Evolutionary conservation across 495 filamentous ascomycete genomes (phyloP).

Genomic region (Aspergillus affinis): DNA sequence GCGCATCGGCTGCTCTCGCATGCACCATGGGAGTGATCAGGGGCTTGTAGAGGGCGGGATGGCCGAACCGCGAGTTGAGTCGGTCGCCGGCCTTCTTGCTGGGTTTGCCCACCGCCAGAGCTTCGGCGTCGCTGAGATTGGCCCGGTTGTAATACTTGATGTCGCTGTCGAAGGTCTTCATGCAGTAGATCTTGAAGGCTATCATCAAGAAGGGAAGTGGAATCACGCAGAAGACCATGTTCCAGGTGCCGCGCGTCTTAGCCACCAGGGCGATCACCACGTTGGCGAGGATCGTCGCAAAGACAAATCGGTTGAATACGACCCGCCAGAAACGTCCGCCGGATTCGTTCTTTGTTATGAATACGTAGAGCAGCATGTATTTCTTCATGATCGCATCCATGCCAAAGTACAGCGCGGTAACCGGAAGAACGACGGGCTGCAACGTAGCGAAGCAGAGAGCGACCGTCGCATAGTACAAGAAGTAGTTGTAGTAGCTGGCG

Average conservation of each 20-base stretch:
- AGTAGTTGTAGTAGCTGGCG: constrained; percentile 93
- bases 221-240: constrained; percentile 63
- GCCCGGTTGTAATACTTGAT: constrained; percentile 74
- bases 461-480: constrained; percentile 90
- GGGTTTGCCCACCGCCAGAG: constrained; percentile 42
- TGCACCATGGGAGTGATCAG: constrained; percentile 96
- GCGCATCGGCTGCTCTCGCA: constrained; percentile 77
- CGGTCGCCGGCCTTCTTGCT: constrained; percentile 63
- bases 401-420: constrained; percentile 85
- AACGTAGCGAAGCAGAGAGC: constrained; percentile 81
- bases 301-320: constrained; percentile 87
- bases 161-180: constrained; percentile 69
- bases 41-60: constrained; percentile 85
- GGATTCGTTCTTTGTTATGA: constrained; percentile 93
- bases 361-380: constrained; percentile 91
- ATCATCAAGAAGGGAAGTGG: constrained; percentile 81
- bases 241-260: constrained; percentile 56
- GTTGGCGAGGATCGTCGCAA: constrained; percentile 78
- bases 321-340: constrained; percentile 92
- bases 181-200: constrained; percentile 85
- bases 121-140: constrained; percentile 56
- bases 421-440: constrained; percentile 87
- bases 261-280: constrained; percentile 72
- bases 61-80: constrained; percentile 78
- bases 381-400: constrained; percentile 91